phyloP scores from a whole-genome alignment of 805 yeast species.

The Candida sphagnicola region DNA sequence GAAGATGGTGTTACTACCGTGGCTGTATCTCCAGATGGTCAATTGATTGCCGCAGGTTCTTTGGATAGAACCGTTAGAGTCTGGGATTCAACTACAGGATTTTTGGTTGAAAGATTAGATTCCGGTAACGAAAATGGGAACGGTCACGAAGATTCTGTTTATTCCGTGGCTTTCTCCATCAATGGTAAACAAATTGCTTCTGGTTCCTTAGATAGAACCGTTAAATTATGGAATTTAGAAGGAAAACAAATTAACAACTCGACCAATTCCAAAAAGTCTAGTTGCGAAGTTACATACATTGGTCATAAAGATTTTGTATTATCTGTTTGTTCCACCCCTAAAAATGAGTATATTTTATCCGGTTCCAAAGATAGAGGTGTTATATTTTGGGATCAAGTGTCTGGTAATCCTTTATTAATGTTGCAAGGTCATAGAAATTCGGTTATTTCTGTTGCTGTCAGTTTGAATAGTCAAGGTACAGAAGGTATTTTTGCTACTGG shows the following conservation, averaged over 20 bases:
- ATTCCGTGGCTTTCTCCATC: conserved; percentile 89
- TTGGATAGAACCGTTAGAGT: conserved; percentile 93
- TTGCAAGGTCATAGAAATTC: conserved; percentile 96
- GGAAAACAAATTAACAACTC: conserved; percentile 37
- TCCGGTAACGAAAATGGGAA: conserved; percentile 84
- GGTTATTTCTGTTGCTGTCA: conserved; percentile 90
- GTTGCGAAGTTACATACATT: conserved; percentile 87
- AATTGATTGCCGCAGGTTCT: conserved; percentile 92
- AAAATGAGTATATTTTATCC: conserved; percentile 83
- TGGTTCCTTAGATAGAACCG: conserved; percentile 93
- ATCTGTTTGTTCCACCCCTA: conserved; percentile 91
- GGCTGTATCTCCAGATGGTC: conserved; percentile 94
- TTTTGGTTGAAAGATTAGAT: conserved; percentile 86
- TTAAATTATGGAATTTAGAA: conserved; percentile 90
- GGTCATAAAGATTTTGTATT: conserved; percentile 97
- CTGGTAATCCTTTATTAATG: conserved; percentile 92
- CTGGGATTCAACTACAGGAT: conserved; percentile 93
- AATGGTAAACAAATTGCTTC: conserved; percentile 89
- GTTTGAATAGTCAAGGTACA: conserved; percentile 68
- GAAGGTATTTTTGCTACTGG: conserved; percentile 95
- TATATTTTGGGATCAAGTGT: conserved; percentile 89
- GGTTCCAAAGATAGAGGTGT: conserved; percentile 98
- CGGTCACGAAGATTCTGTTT: conserved; percentile 95
- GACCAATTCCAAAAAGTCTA: conserved; percentile 32
- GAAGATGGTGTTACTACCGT: conserved; percentile 99